A percentile compares a stretch with the other conserved stretches of the same genome.
These are phyloP conservation scores for Letharia columbiana DNA, from an alignment of 495 filamentous ascomycete species.

Conservation along the genomic window DNA sequence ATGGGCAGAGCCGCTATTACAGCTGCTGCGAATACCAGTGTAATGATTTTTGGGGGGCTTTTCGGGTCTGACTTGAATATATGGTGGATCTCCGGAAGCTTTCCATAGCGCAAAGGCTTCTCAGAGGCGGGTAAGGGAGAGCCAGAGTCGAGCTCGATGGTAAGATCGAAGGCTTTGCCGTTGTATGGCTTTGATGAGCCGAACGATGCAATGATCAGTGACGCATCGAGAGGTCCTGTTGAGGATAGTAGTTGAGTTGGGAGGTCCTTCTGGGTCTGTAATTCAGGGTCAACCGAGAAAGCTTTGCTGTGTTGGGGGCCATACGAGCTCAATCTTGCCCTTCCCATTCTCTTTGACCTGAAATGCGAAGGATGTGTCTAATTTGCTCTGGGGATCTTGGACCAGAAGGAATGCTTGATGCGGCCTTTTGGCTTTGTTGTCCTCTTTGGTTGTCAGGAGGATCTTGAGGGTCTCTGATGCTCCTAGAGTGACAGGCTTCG, in stretches of 20 bases:
- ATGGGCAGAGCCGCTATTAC: conserved; percentile 63
- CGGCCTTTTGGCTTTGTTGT: conserved; percentile 65
- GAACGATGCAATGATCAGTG: conserved; percentile 78
- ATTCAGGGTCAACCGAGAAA: conserved; percentile 26
- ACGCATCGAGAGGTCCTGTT: conserved; percentile 59
- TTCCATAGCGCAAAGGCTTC: conserved; percentile 68
- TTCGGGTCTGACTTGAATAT: conserved; percentile 73
- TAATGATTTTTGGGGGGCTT: conserved; percentile 76
- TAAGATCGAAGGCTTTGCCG: conserved; percentile 57
- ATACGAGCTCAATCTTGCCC: conserved; percentile 72
- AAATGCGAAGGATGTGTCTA: conserved; percentile 86
- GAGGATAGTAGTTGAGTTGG: conserved; percentile 70
- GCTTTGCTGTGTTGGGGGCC: conserved; percentile 24
- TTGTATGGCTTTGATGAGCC: conserved; percentile 61
- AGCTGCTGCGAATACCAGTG: conserved; percentile 63
- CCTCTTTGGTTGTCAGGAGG: conserved; percentile 69
- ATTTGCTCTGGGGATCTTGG: conserved; percentile 59
- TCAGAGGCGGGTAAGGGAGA: conserved; percentile 47
- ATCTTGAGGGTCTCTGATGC: conserved; percentile 71
- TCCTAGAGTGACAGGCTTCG: conserved; percentile 56
- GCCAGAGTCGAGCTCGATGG: conserved; percentile 52
- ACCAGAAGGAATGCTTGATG: conserved; percentile 90
- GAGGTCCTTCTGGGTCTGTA: conserved; percentile 79
- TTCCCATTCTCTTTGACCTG: conserved; percentile 81
- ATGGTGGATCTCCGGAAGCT: conserved; percentile 78